Percentiles rank a stretch among this genome's conserved stretches.
Evolutionary conservation across 345 rosid species (phyloP).

Genomic region (Limnanthes douglasii): DNA sequence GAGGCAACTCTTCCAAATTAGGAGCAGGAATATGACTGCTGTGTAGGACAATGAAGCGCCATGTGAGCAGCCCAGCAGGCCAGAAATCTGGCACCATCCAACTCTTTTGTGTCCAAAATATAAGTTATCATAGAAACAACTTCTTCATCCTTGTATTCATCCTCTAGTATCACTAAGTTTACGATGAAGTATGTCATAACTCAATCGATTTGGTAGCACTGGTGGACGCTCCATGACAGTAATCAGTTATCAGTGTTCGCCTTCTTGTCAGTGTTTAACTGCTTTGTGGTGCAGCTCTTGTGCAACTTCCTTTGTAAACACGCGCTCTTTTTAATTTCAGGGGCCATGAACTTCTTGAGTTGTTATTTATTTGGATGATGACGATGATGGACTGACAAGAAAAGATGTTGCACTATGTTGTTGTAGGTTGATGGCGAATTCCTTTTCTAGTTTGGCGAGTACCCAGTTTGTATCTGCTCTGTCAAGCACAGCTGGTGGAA

Average conservation of each 20-base stretch:
- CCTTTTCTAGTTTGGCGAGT: constrained; percentile 46
- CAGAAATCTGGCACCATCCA: no score
- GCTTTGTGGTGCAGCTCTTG: constrained; percentile 49
- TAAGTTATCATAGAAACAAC: no score
- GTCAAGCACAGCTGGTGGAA: constrained; percentile 67
- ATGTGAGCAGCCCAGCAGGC: constrained; percentile 29
- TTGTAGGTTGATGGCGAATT: constrained; percentile 75
- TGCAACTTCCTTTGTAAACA: constrained; percentile 96
- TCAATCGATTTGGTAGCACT: no score
- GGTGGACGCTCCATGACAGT: no score
- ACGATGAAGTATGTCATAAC: no score
- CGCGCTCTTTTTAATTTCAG: constrained; percentile 85
- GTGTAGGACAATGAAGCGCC: constrained; percentile 21
- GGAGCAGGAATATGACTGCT: constrained; percentile 24
- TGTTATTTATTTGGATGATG: constrained; percentile 82
- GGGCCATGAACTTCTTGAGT: constrained; percentile 88
- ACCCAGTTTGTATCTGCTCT: constrained; percentile 57
- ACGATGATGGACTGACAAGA: constrained; percentile 77
- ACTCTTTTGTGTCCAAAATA: no score
- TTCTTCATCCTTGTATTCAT: no score
- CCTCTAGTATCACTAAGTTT: no score
- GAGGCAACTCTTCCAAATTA: constrained; percentile 16
- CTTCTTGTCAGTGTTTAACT: no score
- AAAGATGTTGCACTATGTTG: constrained; percentile 95
- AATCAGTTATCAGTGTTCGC: no score